Evolutionary conservation across 1,139 yeast genomes (phyloP).

Genomic region (Suhomyces chickasaworum): DNA sequence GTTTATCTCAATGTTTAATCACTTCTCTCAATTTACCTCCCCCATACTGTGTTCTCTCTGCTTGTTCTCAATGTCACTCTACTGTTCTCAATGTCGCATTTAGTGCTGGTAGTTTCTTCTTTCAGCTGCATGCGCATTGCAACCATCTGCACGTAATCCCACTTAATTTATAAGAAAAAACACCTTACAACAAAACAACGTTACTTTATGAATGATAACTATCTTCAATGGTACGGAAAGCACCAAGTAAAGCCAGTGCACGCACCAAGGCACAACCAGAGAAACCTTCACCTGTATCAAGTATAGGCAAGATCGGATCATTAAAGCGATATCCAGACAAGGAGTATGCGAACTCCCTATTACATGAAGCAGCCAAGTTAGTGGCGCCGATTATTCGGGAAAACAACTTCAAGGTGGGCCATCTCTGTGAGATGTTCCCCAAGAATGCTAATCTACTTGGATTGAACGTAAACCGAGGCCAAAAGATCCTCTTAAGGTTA

Average conservation of each 20-base stretch:
- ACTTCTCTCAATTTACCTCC: too few relatives aligned
- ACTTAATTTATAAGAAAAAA: not conserved
- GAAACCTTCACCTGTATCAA: conserved; percentile 48
- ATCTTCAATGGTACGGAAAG: conserved; percentile 12
- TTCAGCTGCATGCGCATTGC: not conserved
- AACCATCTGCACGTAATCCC: not conserved
- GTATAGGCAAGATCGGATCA: conserved; percentile 56
- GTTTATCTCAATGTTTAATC: too few relatives aligned
- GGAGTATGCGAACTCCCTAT: conserved; percentile 57
- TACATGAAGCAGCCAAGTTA: conserved; percentile 60
- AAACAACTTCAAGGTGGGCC: conserved; percentile 64
- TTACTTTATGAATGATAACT: not conserved
- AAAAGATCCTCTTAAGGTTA: conserved; percentile 70
- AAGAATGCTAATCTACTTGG: conserved; percentile 68
- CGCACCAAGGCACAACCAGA: conserved; percentile 7
- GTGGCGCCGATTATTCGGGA: conserved; percentile 79
- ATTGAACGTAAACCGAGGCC: conserved; percentile 82
- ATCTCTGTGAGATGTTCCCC: conserved; percentile 86
- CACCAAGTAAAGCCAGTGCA: conserved; percentile 3
- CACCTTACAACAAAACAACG: not conserved
- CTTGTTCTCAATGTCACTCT: too few relatives aligned
- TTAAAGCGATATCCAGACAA: conserved; percentile 54
- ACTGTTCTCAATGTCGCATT: too few relatives aligned
- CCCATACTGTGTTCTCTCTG: too few relatives aligned
- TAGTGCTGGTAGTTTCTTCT: not conserved